Evolutionary conservation across 176 grass and related monocot species (phyloP).

Genomic region (Saccharum spontaneum): DNA sequence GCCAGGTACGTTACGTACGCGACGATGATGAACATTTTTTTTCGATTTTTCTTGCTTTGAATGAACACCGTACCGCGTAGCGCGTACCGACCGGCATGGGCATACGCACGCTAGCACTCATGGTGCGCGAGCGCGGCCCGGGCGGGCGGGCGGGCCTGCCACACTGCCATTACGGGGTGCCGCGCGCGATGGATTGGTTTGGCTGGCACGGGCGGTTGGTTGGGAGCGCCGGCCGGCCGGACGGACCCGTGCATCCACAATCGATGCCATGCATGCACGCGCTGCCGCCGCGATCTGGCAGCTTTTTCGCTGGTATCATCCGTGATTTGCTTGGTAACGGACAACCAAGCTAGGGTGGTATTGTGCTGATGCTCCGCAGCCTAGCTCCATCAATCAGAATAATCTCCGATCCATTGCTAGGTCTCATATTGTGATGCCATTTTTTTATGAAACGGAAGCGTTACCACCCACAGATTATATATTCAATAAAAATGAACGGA

Average conservation of each 20-base stretch:
- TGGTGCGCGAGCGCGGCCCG: background rate
- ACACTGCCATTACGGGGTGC: conserved; percentile 1
- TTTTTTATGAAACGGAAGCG: no score
- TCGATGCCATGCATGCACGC: conserved; percentile 20
- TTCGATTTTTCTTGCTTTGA: no score
- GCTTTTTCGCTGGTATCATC: background rate
- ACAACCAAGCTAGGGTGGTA: no score
- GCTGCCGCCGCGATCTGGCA: background rate
- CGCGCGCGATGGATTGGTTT: background rate
- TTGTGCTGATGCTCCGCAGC: no score
- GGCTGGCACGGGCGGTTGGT: background rate
- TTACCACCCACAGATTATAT: no score
- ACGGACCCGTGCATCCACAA: background rate
- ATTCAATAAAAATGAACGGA: no score
- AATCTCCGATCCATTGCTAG: no score
- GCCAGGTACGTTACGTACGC: conserved; percentile 45
- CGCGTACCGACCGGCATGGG: background rate
- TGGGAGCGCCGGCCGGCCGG: background rate
- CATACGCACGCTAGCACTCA: background rate
- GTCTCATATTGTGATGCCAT: no score
- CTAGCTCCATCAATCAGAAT: no score
- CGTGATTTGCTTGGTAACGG: conserved; percentile 12
- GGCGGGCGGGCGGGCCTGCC: background rate
- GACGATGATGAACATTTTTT: background rate
- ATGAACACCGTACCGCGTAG: background rate